Evolutionary conservation across 208 protist species (phyloP).

Genomic region (Trypanosoma platydactyli): DNA sequence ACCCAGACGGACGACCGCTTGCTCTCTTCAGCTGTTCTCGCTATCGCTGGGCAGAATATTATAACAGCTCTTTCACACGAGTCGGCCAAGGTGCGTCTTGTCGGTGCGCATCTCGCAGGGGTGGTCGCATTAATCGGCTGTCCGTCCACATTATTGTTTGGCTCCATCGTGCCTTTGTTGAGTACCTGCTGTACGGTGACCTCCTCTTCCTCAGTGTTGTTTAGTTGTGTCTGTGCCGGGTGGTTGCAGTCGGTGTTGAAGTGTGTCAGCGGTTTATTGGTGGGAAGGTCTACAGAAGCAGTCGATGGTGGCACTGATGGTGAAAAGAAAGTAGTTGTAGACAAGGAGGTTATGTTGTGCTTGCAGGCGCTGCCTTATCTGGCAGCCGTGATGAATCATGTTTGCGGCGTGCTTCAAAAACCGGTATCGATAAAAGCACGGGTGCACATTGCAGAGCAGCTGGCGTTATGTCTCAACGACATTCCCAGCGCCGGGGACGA

Average conservation of each 20-base stretch:
- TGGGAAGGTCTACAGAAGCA: background rate
- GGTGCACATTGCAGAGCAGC: constrained; percentile 25
- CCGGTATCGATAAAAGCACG: background rate
- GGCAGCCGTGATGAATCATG: background rate
- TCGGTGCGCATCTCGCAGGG: constrained; percentile 34
- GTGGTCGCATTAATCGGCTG: constrained; percentile 23
- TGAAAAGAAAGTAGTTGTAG: background rate
- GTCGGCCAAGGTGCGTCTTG: constrained; percentile 36
- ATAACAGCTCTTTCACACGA: constrained; percentile 33
- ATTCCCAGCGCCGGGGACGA: constrained; percentile 4
- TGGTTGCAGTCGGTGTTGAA: constrained; percentile 16
- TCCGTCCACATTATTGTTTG: constrained; percentile 21
- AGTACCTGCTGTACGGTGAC: constrained; percentile 14
- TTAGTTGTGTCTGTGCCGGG: constrained; percentile 20
- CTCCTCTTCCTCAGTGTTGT: background rate
- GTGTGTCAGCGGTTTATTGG: background rate
- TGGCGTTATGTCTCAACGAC: constrained; percentile 19
- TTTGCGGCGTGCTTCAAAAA: constrained; percentile 1
- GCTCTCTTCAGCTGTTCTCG: constrained; percentile 9
- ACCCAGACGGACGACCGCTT: constrained; percentile 4
- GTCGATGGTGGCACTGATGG: background rate
- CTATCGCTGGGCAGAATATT: constrained; percentile 30
- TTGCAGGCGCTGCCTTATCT: constrained; percentile 1
- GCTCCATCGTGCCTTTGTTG: constrained; percentile 34
- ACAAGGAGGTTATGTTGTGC: background rate